A percentile compares a stretch with the other conserved stretches of the same genome.
Evolutionary conservation across 768 basidiomycete species (phyloP).

Genomic region (Saitozyma sp.): DNA sequence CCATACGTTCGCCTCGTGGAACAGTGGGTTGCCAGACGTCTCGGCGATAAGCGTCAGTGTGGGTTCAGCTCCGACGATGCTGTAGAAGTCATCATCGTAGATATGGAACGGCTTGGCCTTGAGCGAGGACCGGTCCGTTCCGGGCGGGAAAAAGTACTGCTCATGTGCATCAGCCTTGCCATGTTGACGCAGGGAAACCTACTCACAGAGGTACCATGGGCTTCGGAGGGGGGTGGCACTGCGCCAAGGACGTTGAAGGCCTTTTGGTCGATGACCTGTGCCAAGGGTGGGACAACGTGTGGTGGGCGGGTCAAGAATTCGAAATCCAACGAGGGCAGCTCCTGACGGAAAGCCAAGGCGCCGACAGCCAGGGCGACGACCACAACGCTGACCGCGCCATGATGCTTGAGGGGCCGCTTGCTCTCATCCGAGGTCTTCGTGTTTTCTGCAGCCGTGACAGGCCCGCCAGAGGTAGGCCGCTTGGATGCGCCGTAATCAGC

Average conservation of each 20-base stretch:
- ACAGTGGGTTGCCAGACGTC: slow-evolving; percentile 66
- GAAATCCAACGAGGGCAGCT: too few relatives aligned
- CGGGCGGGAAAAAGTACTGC: slow-evolving; percentile 60
- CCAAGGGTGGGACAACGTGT: slow-evolving; percentile 14
- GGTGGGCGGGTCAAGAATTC: too few relatives aligned
- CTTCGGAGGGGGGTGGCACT: slow-evolving; percentile 25
- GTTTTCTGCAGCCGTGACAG: too few relatives aligned
- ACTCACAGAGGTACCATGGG: slow-evolving; percentile 30
- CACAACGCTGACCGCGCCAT: too few relatives aligned
- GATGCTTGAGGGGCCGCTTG: too few relatives aligned
- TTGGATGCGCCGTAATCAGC: too few relatives aligned
- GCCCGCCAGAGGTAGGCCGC: too few relatives aligned
- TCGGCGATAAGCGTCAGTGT: slow-evolving; percentile 64
- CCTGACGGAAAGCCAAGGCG: too few relatives aligned
- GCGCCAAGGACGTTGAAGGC: slow-evolving; percentile 26
- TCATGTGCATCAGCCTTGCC: slow-evolving; percentile 1
- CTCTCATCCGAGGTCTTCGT: too few relatives aligned
- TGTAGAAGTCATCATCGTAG: slow-evolving; percentile 61
- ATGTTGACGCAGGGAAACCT: too few relatives aligned
- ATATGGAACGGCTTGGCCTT: slow-evolving; percentile 58
- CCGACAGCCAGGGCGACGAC: too few relatives aligned
- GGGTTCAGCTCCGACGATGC: slow-evolving; percentile 62
- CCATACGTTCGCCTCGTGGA: slow-evolving; percentile 65
- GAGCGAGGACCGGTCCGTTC: slow-evolving; percentile 59
- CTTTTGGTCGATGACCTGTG: slow-evolving; percentile 32